phyloP scores from a whole-genome alignment of 148 eudicot genomes.

The Persicaria maculosa region DNA sequence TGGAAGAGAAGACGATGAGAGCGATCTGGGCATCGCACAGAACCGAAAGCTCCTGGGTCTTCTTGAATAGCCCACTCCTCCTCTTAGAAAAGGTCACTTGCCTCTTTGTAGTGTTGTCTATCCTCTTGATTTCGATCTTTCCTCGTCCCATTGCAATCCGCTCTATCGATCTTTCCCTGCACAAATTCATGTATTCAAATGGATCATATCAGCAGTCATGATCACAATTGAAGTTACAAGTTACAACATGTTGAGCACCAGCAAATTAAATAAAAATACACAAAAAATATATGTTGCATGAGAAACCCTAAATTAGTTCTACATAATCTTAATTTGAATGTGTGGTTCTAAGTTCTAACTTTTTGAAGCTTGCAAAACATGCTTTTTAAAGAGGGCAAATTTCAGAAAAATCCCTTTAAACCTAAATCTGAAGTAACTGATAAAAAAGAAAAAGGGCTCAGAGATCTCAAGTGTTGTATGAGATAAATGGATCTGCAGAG shows the following conservation, averaged over 20 bases:
- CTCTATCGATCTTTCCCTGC: too few species aligned
- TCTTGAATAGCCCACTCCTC: slow-evolving; percentile 63
- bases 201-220: too few species aligned
- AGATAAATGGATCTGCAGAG: not conserved
- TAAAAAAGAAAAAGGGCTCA: not conserved
- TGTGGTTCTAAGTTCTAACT: too few species aligned
- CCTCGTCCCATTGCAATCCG: slow-evolving; percentile 60
- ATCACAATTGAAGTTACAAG: too few species aligned
- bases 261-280: too few species aligned
- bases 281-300: too few species aligned
- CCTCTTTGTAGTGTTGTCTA: slow-evolving; percentile 75
- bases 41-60: slow-evolving; percentile 65
- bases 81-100: slow-evolving; percentile 85
- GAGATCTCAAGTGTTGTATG: not conserved
- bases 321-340: too few species aligned
- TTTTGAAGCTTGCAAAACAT: too few species aligned
- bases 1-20: slow-evolving; percentile 71
- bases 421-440: not conserved
- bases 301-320: too few species aligned
- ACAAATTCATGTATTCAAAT: too few species aligned
- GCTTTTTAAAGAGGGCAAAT: not conserved
- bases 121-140: slow-evolving; percentile 66
- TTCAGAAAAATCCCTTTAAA: not conserved
- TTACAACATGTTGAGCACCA: too few species aligned
- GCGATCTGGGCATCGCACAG: slow-evolving; percentile 84